Percentiles rank a stretch among this genome's conserved stretches.
phyloP scores from a whole-genome alignment of 2,329 filamentous ascomycete genomes.

The Curvularia sp. region DNA sequence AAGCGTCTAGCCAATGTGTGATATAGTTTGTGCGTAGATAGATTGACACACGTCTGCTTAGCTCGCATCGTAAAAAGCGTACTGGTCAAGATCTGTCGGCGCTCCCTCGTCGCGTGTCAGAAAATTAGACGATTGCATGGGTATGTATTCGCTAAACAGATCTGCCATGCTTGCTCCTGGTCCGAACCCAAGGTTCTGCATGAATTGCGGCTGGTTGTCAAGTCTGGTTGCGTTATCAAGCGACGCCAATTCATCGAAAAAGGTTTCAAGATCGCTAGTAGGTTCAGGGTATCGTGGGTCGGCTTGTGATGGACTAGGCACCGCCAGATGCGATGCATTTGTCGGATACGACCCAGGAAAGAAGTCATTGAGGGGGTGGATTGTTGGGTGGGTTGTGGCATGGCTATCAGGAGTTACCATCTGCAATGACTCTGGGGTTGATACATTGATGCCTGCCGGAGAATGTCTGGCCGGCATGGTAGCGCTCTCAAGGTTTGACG shows the following conservation, averaged over 20 bases:
- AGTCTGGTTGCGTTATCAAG: slow-evolving; percentile 61
- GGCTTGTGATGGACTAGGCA: slow-evolving; percentile 17
- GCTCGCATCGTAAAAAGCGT: slow-evolving; percentile 35
- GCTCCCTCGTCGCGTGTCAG: slow-evolving; percentile 31
- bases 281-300: slow-evolving; percentile 46
- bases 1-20: neutral
- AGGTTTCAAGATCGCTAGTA: slow-evolving; percentile 56
- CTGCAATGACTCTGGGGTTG: slow-evolving; percentile 32
- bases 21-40: neutral
- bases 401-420: slow-evolving; percentile 17
- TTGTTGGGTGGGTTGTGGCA: slow-evolving; percentile 4
- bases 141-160: slow-evolving; percentile 55
- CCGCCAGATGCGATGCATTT: slow-evolving; percentile 2
- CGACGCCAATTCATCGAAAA: slow-evolving; percentile 65
- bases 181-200: slow-evolving; percentile 71
- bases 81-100: slow-evolving; percentile 34
- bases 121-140: slow-evolving; percentile 46
- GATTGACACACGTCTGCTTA: slow-evolving; percentile 5
- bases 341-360: slow-evolving; percentile 20
- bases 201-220: slow-evolving; percentile 67
- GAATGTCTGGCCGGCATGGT: slow-evolving; percentile 10
- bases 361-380: slow-evolving; percentile 17
- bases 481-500: slow-evolving; percentile 4
- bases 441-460: slow-evolving; percentile 17
- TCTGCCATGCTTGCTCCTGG: slow-evolving; percentile 67